These are phyloP conservation scores for Ampelocalamus luodianensis DNA, from an alignment of 176 grass and related monocot genomes.

Conservation along the genomic window DNA sequence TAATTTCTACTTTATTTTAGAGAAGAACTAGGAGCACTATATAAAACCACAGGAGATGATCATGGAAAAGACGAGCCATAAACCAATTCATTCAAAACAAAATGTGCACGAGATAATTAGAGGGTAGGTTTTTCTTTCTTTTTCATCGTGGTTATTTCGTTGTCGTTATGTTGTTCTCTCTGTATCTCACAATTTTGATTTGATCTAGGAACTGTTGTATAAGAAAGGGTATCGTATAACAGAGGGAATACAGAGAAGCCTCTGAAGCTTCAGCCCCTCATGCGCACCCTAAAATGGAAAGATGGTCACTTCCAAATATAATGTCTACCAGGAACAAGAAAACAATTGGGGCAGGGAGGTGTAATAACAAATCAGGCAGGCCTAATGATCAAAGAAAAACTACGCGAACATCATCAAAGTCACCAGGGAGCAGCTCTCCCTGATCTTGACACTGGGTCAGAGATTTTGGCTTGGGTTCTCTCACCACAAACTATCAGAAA, in stretches of 20 bases:
- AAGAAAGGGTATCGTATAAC: no score
- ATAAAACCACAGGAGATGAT: no score
- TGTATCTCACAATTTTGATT: no score
- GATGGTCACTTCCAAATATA: conserved; percentile 60
- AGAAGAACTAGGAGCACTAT: no score
- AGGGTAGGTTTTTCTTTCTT: no score
- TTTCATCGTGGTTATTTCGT: no score
- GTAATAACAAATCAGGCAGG: conserved; percentile 48
- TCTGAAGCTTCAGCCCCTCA: conserved; percentile 3
- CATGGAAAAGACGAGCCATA: no score
- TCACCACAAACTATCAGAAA: conserved; percentile 38
- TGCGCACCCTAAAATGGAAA: conserved; percentile 60
- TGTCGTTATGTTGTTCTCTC: no score
- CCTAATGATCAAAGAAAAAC: conserved; percentile 48
- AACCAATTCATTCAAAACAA: no score
- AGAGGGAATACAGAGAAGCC: not conserved
- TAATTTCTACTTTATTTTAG: no score
- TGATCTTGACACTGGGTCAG: conserved; percentile 54
- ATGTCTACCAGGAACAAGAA: conserved; percentile 58
- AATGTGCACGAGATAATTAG: no score
- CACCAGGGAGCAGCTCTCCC: conserved; percentile 47
- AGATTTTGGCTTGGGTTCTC: conserved; percentile 36
- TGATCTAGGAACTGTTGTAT: no score
- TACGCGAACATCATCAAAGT: conserved; percentile 27
- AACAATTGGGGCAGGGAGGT: conserved; percentile 36